Evolutionary conservation across 2,329 filamentous ascomycete species (phyloP).

Genomic region (Gremmenia infestans): DNA sequence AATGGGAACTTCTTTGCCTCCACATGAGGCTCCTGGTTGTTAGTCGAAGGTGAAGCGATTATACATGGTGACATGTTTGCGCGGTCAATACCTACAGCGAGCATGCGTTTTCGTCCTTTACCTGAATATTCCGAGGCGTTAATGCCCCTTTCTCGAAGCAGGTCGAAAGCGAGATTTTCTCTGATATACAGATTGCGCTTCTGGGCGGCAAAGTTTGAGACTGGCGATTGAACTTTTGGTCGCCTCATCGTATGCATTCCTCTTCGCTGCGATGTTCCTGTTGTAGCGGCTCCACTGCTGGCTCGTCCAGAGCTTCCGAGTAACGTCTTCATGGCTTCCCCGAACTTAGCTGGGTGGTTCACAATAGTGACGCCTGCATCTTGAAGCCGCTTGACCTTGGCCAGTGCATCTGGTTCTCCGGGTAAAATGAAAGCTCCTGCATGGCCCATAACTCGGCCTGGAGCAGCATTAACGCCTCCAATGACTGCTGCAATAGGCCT

Average conservation of each 20-base stretch:
- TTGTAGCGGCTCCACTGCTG: constrained; percentile 33
- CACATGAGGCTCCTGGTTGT: constrained; percentile 38
- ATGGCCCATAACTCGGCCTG: constrained; percentile 70
- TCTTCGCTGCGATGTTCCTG: constrained; percentile 42
- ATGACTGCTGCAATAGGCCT: constrained; percentile 70
- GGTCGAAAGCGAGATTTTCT: constrained; percentile 46
- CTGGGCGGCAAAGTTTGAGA: constrained; percentile 29
- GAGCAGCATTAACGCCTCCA: constrained; percentile 59
- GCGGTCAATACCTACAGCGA: constrained; percentile 64
- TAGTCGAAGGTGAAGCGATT: constrained; percentile 45
- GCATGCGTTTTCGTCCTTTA: constrained; percentile 40
- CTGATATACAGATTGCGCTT: constrained; percentile 51
- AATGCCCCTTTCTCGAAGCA: constrained; percentile 50
- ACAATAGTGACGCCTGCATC: constrained; percentile 64
- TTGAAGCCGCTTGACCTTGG: constrained; percentile 64
- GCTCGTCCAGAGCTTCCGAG: constrained; percentile 39
- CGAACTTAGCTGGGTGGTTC: constrained; percentile 72
- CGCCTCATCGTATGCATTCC: constrained; percentile 43
- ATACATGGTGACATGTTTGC: constrained; percentile 58
- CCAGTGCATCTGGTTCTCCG: constrained; percentile 57
- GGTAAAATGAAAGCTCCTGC: constrained; percentile 67
- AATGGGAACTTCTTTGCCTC: constrained; percentile 55
- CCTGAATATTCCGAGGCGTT: constrained; percentile 35
- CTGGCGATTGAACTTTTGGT: constrained; percentile 1
- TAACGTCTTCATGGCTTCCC: constrained; percentile 59